phyloP scores from a whole-genome alignment of 306 rosid species.

The Trifolium dubium region DNA sequence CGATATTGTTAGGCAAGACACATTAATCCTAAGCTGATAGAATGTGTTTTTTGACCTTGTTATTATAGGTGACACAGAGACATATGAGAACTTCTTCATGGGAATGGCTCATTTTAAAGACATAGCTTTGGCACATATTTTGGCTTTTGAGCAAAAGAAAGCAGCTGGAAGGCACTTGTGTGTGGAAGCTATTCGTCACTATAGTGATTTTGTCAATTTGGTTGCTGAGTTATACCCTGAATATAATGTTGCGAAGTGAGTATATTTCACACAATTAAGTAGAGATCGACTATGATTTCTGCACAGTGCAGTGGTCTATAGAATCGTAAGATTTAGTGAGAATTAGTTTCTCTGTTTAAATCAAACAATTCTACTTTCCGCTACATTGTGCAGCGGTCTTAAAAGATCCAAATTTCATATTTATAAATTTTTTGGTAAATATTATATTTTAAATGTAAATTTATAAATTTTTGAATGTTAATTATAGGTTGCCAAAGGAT shows the following conservation, averaged over 20 bases:
- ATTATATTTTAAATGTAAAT: no score
- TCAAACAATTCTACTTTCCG: not conserved
- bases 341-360: not conserved
- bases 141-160: constrained; percentile 76
- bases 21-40: no score
- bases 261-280: not conserved
- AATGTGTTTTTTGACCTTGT: not conserved
- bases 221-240: constrained; percentile 81
- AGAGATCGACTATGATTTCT: no score
- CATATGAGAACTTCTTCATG: constrained; percentile 66
- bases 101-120: constrained; percentile 90
- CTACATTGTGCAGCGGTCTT: not conserved
- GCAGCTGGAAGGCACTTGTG: constrained; percentile 82
- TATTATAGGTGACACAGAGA: constrained; percentile 68
- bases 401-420: no score
- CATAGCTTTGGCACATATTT: constrained; percentile 78
- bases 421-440: no score
- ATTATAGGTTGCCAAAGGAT: constrained; percentile 62
- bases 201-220: constrained; percentile 66
- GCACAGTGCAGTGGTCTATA: no score
- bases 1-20: no score
- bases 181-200: constrained; percentile 78
- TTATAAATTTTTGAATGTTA: no score
- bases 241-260: constrained; percentile 67
- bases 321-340: not conserved